Evolutionary conservation across 192 early-diverging fungal genomes (phyloP).

Genomic region (Entomortierella chlamydospora): DNA sequence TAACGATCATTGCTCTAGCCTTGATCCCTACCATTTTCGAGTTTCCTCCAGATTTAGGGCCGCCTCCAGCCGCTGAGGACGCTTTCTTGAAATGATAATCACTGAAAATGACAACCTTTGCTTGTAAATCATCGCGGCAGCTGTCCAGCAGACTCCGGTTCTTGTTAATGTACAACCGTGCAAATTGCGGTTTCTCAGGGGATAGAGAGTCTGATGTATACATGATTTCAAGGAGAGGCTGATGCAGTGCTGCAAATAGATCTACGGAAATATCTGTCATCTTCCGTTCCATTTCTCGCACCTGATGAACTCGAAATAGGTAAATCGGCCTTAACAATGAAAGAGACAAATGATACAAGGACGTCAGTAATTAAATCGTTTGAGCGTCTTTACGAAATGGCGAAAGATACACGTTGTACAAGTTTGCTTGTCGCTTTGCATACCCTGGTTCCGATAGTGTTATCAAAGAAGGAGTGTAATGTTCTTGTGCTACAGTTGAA

Average conservation of each 20-base stretch:
- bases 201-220: background rate
- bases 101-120: constrained; percentile 25
- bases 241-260: constrained; percentile 27
- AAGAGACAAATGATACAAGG: background rate
- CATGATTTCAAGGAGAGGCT: constrained; percentile 17
- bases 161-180: constrained; percentile 39
- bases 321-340: constrained; percentile 21
- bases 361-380: background rate
- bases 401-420: too few relatives aligned
- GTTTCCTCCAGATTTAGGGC: background rate
- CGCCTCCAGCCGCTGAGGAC: background rate
- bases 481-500: constrained; percentile 22
- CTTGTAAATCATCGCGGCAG: constrained; percentile 19
- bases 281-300: constrained; percentile 35
- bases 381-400: too few relatives aligned
- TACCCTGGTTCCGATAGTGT: constrained; percentile 32
- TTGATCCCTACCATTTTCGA: constrained; percentile 12
- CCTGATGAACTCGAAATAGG: constrained; percentile 23
- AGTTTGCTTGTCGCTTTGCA: too few relatives aligned
- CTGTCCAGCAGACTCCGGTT: constrained; percentile 17
- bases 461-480: constrained; percentile 11
- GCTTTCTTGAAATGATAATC: constrained; percentile 12
- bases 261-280: constrained; percentile 43
- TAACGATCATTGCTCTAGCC: constrained; percentile 38
- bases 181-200: constrained; percentile 23